phyloP scores from a whole-genome alignment of 2,329 filamentous ascomycete genomes.

The Plectosphaerella sp. region DNA sequence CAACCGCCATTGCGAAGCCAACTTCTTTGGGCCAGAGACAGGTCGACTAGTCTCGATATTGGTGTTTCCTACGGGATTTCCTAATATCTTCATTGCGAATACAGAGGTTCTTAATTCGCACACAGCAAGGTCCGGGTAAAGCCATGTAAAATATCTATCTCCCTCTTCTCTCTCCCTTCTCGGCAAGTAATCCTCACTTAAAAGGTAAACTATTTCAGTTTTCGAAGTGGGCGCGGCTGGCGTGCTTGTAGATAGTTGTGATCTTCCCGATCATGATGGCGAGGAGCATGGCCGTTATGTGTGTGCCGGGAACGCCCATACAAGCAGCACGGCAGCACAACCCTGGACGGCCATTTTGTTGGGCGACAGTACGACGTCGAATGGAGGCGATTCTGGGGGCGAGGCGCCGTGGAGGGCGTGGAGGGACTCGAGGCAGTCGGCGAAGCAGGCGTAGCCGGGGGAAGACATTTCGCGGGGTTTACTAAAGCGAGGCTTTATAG shows the following conservation, averaged over 20 bases:
- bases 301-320: slow-evolving; percentile 35
- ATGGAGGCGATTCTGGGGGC: no score
- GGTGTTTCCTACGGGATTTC: no score
- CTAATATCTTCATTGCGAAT: no score
- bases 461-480: slow-evolving; percentile 15
- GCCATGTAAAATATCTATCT: no score
- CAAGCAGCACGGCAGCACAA: slow-evolving; percentile 44
- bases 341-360: slow-evolving; percentile 44
- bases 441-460: slow-evolving; percentile 40
- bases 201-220: no score
- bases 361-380: slow-evolving; percentile 36
- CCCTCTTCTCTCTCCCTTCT: no score
- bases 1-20: no score
- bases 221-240: slow-evolving; percentile 34
- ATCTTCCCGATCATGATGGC: slow-evolving; percentile 44
- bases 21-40: no score
- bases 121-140: no score
- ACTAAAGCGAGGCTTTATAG: slow-evolving; percentile 26
- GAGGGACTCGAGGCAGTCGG: slow-evolving; percentile 39
- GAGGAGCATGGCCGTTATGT: slow-evolving; percentile 44
- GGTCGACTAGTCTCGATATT: no score
- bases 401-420: slow-evolving; percentile 40
- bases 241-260: slow-evolving; percentile 39
- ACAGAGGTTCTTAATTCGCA: no score
- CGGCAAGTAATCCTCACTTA: no score